phyloP scores from a whole-genome alignment of 2,329 filamentous ascomycete genomes.

The Mycocentrospora acerina region DNA sequence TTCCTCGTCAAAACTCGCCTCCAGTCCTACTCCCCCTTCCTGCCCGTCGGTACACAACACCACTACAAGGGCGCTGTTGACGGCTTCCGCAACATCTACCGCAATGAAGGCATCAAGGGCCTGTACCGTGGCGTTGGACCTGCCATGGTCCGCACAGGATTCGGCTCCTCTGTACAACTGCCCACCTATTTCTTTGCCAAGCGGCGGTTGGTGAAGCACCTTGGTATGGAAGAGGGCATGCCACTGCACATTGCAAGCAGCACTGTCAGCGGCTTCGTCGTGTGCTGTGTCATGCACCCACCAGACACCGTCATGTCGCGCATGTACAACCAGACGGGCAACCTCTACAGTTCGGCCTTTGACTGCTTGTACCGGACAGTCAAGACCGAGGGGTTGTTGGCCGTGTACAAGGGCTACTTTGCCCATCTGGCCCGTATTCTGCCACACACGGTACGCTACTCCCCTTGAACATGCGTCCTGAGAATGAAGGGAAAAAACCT shows the following conservation, averaged over 20 bases:
- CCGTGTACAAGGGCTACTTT: constrained; percentile 97
- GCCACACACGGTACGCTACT: constrained; percentile 72
- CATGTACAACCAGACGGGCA: constrained; percentile 98
- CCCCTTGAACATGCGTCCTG: not conserved
- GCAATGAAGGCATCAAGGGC: constrained; percentile 72
- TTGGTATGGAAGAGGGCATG: constrained; percentile 88
- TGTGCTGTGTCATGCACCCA: constrained; percentile 97
- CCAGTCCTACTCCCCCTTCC: constrained; percentile 88
- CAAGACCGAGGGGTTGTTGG: constrained; percentile 84
- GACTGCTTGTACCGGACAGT: constrained; percentile 92
- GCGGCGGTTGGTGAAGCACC: constrained; percentile 74
- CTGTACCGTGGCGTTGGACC: constrained; percentile 89
- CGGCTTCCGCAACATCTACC: constrained; percentile 78
- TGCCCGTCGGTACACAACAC: constrained; percentile 97
- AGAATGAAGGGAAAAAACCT: constrained; percentile 4
- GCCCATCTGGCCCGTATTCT: constrained; percentile 92
- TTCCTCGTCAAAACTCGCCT: constrained; percentile 97
- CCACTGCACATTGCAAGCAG: constrained; percentile 87
- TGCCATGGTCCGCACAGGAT: constrained; percentile 94
- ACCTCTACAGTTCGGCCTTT: constrained; percentile 90
- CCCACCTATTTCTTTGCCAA: constrained; percentile 99
- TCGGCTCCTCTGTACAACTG: constrained; percentile 92
- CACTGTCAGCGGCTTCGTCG: constrained; percentile 87
- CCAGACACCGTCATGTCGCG: constrained; percentile 99
- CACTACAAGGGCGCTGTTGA: constrained; percentile 83